Base-by-base conservation (phyloP, 1,284 basidiomycete species). In the Trametes hirsuta region DNA sequence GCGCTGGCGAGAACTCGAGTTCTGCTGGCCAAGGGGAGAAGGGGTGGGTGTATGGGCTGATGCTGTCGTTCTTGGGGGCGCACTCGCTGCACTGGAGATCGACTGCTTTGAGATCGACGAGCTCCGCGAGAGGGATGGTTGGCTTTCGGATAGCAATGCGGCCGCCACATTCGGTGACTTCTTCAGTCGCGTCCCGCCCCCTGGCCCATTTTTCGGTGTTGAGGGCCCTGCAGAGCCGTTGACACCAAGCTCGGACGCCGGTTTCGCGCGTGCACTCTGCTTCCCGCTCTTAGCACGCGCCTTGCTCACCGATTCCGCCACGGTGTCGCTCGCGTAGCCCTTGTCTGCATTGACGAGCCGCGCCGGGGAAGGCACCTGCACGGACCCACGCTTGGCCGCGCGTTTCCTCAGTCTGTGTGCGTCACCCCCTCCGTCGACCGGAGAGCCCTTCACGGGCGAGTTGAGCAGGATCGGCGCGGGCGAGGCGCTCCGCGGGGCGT, bases 301-400 rank as follows among this genome's bases (percentile, higher is more conserved):
- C 41, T 66, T 67, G 55, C 62, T 61, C 9, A 68, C 64, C 15
- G 64, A 54, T 45, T 66, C 62, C 3, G 60, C 63, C 2, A 61
- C 69, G 9, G 69, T 69, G 50, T 76, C 75, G 66, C 73, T 76
- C 53, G 65, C 66, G 66, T 72, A 75, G 0, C 72, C 71, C 58
- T 61, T 65, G 12, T 68, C 66, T 0, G 63, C 44, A 34, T 61
- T 47, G 15, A 57, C 66, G 24, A 30, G 50, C n/a, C 59, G 61
- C 21, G 63, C 51, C 15, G 62, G 55, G 3, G 66, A 18, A 12
- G 62, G 58, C 0, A 47, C 45, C 34, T 70, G 66, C 12, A 67
- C 62, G 2, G 69, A 69, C 22, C 66, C 61, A 12, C 70, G 65
- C 58, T 70, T 72, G 25, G 58, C 21, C 36, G 62, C 36, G 35